Base-by-base conservation (phyloP, 768 basidiomycete species). In the Hericium erinaceus region DNA sequence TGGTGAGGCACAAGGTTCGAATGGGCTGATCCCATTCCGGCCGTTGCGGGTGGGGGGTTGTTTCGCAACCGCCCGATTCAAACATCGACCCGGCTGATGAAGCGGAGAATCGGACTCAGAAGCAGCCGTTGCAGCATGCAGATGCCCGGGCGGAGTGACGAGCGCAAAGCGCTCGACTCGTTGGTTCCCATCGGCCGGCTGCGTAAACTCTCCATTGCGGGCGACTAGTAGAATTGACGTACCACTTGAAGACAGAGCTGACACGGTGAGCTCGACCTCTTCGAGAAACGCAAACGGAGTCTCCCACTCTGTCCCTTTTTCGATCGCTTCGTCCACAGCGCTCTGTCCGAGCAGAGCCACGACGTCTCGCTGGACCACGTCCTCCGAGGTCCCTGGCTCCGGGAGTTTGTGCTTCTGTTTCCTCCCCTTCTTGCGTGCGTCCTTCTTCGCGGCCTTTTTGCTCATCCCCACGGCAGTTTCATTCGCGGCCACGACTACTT, bases 361-460 rank as follows among this genome's bases (percentile, higher is more conserved):
- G 22, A 94, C 78, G 57, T 97, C 92, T 52, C 76, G 80, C 71
- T 80, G 83, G 28, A 89, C 72, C 11, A 94, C 87, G 64, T 93
- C 90, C 22, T 85, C 87, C 15, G 80, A 62, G 2, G 90, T 86
- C 64, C 79, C 87, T 0, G 80, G 74, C 51, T 90, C 90, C 1
- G 83, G 81, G 2, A 77, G 58, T 2, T 64, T 54, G 26, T 66
- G 63, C 56, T 66, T 69, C 62, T 38, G 69, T 68, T 46, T 75
- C 66, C 61, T 74, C 72, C 71, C 76, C 70, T 61, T 66, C 67
- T 62, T 74, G 72, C 71, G 76, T 70, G 60, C 65, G 24, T 52
- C 52, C 46, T 58, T 57, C 4, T 57, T 26, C 11, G 57, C 50
- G 20, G 58, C 59, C 48, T 49, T 54, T 37, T 61, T 58, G 22